These are phyloP conservation scores for Coemansia sp. DNA, from an alignment of 192 early-diverging fungal species.

Conservation along the genomic window DNA sequence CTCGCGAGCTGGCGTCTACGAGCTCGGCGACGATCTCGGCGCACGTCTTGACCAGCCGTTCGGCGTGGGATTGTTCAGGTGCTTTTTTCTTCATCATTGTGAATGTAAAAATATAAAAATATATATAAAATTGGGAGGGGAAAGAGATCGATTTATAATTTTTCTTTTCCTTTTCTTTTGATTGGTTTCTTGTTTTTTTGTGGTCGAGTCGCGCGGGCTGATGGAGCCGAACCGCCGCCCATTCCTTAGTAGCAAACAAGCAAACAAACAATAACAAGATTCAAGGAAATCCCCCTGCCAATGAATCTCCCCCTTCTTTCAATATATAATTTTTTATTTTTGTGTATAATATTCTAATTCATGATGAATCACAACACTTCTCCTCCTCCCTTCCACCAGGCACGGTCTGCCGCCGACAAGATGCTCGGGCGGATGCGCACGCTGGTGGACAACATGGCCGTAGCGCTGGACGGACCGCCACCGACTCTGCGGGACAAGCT, in stretches of 20 bases:
- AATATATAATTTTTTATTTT: too few species aligned
- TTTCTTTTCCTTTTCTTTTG: neutral
- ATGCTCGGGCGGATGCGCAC: constrained; percentile 25
- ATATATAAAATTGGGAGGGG: neutral
- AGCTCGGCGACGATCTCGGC: constrained; percentile 93
- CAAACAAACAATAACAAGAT: neutral
- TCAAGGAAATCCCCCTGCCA: neutral
- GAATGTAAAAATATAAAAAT: neutral
- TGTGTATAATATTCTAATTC: too few species aligned
- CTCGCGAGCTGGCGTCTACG: constrained; percentile 64
- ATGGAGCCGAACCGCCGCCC: too few species aligned
- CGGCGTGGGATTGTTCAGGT: constrained; percentile 54
- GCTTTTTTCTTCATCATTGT: constrained; percentile 42
- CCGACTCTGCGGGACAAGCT: constrained; percentile 37
- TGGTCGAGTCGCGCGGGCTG: neutral
- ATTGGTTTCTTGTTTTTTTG: neutral
- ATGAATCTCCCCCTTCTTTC: neutral
- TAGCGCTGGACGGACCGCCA: constrained; percentile 30
- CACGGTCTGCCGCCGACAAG: constrained; percentile 7
- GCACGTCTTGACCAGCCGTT: constrained; percentile 84
- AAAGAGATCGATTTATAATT: neutral
- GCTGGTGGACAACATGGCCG: constrained; percentile 41
- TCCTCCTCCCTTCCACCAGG: neutral
- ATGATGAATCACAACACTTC: too few species aligned
- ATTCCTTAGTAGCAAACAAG: neutral